Evolutionary conservation across 192 early-diverging fungal genomes (phyloP), one percentile per base, ranked within the genome.

Genomic region (Physocladia obscura): DNA sequence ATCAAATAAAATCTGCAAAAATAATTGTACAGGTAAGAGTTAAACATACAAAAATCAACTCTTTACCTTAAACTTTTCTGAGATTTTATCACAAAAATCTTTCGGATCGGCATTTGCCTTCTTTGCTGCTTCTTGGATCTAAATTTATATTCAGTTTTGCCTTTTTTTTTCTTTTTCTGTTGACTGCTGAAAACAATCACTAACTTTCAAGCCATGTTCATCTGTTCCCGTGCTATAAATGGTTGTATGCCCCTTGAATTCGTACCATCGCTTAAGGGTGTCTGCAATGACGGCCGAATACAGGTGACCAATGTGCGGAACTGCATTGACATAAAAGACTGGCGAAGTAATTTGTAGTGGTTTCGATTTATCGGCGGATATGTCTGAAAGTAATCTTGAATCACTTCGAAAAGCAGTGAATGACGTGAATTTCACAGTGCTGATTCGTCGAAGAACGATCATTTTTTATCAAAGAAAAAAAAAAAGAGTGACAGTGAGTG

Each of bases 251-350:
- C 92, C 93, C 35, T 83, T 89, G 49, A 98, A 62, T 30, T 82
- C 83, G 60, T 89, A 84, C 63, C 86, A 94, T 26, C 94, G 76
- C 62, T 86, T 85, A 21, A 96, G 71, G 4, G 87, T 86, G 69
- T 98, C 96, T 0, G 90, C 88, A 1, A 98, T 74, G 6, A 97
- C 92, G 0, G 90, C 79, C 3, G 94, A 92, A 75, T 94, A 95
- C 60, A 98, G 78, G 65, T 98, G 96, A 11, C 96, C 96, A 73
- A 98, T 91, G 76, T 98, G 96, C 19, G 94, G 94, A 11, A 82
- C 91, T 79, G 89, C 85, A 80, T 93, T 93, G 11, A 90, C 91
- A 77, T 93, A 93, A 70, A 95, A 97, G 48, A 97, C 95, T 4
- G 95, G 95, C 56, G 94, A 90, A 3, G 81, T 78, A 31, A 83